Evolutionary conservation across 169 alveolate genomes (phyloP).

Genomic region (Plasmodium vivax): DNA sequence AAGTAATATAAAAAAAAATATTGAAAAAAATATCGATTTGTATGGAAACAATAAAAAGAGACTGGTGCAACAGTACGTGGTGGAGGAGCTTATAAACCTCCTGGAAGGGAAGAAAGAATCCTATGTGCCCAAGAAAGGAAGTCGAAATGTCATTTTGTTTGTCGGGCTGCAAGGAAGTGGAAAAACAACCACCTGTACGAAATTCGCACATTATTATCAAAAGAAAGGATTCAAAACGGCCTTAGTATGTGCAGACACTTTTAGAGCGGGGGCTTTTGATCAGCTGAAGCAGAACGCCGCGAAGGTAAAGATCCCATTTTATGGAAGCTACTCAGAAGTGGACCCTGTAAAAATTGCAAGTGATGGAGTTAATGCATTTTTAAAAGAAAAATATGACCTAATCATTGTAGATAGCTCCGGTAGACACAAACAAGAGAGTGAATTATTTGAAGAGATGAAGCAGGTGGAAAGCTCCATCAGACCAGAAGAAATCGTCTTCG

Average conservation of each 20-base stretch:
- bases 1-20: slow-evolving; percentile 89
- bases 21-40: slow-evolving; percentile 85
- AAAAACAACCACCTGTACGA: slow-evolving; percentile 99
- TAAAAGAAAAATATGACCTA: slow-evolving; percentile 95
- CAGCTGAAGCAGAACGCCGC: slow-evolving; percentile 99
- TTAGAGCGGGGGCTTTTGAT: slow-evolving; percentile 99
- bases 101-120: slow-evolving; percentile 94
- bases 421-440: slow-evolving; percentile 98
- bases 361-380: slow-evolving; percentile 97
- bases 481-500: slow-evolving; percentile 98
- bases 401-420: slow-evolving; percentile 99
- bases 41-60: slow-evolving; percentile 87
- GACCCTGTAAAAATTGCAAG: slow-evolving; percentile 99
- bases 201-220: slow-evolving; percentile 97
- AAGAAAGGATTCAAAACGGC: slow-evolving; percentile 97
- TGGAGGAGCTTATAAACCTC: slow-evolving; percentile 93
- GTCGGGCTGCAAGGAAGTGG: slow-evolving; percentile 99
- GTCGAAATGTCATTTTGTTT: slow-evolving; percentile 96
- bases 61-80: slow-evolving; percentile 81
- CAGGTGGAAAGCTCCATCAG: slow-evolving; percentile 95
- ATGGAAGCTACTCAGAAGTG: slow-evolving; percentile 98
- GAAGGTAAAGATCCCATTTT: slow-evolving; percentile 97
- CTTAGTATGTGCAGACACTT: slow-evolving; percentile 99
- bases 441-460: slow-evolving; percentile 99
- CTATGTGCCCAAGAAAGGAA: slow-evolving; percentile 94